These are phyloP conservation scores for Neonectria magnoliae DNA, from an alignment of 2,329 filamentous ascomycete species.

Conservation along the genomic window DNA sequence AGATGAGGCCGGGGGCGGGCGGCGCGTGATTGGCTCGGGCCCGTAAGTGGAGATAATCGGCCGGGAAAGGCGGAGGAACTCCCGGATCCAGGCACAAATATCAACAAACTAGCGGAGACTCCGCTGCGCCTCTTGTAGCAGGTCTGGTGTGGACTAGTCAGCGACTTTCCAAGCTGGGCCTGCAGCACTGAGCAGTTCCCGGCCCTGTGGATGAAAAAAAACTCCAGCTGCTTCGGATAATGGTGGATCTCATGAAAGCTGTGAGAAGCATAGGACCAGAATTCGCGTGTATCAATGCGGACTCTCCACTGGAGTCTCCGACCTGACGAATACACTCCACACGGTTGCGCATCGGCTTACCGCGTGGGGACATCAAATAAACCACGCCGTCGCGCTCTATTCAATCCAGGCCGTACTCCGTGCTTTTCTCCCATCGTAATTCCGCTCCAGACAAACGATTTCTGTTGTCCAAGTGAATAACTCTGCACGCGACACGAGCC, in stretches of 20 bases:
- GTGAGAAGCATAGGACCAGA: not conserved
- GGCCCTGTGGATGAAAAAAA: too few relatives aligned
- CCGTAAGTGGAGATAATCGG: not conserved
- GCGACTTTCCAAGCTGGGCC: not conserved
- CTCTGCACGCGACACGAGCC: not conserved
- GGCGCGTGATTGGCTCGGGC: not conserved
- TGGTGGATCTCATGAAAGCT: not conserved
- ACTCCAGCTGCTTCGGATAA: not conserved
- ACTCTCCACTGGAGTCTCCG: not conserved
- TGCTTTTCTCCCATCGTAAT: not conserved
- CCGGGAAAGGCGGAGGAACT: not conserved
- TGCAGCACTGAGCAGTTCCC: too few relatives aligned
- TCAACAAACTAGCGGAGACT: not conserved
- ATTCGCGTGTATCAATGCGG: not conserved
- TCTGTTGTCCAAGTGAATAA: not conserved
- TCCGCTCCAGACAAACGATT: not conserved
- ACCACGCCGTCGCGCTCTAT: not conserved
- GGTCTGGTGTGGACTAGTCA: not conserved
- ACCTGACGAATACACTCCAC: not conserved
- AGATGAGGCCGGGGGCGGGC: not conserved
- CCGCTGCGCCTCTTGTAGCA: not conserved
- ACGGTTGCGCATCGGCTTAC: not conserved
- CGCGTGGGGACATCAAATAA: not conserved
- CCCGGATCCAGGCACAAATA: not conserved
- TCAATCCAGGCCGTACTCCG: not conserved